Evolutionary conservation across 257 asterid genomes (phyloP).

Genomic region (Solanum medicagineum): DNA sequence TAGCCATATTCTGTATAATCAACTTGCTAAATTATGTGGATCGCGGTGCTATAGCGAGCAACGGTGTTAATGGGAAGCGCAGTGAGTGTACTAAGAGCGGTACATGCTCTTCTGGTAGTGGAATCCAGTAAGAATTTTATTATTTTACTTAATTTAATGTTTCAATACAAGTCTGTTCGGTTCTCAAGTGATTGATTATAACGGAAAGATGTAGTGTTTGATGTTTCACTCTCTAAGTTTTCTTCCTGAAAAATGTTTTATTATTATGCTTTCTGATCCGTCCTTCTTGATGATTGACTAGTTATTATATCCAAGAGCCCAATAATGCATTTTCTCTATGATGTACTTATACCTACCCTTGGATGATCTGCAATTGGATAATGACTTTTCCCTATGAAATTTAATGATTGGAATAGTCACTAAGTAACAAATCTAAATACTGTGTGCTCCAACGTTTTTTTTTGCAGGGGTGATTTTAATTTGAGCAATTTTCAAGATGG

Average conservation of each 20-base stretch:
- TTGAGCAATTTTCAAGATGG: slow-evolving; percentile 95
- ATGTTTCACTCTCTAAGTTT: neutral
- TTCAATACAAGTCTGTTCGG: neutral
- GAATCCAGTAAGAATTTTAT: slow-evolving; percentile 14
- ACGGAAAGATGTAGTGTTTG: neutral
- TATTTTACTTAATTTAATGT: neutral
- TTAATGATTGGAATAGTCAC: neutral
- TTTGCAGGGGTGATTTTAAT: slow-evolving; percentile 72
- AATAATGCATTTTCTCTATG: neutral
- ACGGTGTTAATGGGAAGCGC: slow-evolving; percentile 28
- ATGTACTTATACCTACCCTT: neutral
- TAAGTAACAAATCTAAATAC: neutral
- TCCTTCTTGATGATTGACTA: neutral
- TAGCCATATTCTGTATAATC: slow-evolving; percentile 19
- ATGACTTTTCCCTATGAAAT: neutral
- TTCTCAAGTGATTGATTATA: neutral
- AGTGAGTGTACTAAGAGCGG: slow-evolving; percentile 14
- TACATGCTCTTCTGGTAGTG: slow-evolving; percentile 21
- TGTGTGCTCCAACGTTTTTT: neutral
- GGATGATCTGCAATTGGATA: neutral
- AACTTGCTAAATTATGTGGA: slow-evolving; percentile 26
- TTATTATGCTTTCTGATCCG: neutral
- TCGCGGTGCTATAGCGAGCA: slow-evolving; percentile 29
- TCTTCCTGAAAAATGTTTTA: neutral
- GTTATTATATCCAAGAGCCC: neutral